Evolutionary conservation across 768 basidiomycete genomes (phyloP).

Genomic region (Naganishia onofrii): DNA sequence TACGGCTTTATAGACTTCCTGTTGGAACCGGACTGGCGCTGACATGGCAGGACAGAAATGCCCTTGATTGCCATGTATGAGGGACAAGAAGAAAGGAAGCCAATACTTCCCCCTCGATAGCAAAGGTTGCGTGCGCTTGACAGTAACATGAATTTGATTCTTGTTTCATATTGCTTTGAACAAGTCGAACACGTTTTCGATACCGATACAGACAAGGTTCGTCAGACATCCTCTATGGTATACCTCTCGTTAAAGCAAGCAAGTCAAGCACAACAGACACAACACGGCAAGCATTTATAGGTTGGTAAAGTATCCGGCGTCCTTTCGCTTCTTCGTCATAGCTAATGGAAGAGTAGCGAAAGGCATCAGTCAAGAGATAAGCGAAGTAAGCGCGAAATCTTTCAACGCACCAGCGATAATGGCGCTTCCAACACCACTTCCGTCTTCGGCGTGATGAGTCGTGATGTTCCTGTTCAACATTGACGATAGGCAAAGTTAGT

Average conservation of each 20-base stretch:
- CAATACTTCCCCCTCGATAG: neutral
- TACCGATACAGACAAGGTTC: conserved; percentile 1
- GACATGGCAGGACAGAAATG: too few species aligned
- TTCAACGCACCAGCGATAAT: conserved; percentile 75
- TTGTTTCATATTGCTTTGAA: neutral
- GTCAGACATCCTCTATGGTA: neutral
- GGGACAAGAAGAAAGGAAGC: neutral
- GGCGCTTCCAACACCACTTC: conserved; percentile 90
- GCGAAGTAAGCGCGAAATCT: conserved; percentile 4
- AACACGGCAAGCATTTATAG: conserved; percentile 39
- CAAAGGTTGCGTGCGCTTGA: neutral
- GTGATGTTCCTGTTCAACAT: conserved; percentile 60
- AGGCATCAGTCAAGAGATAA: conserved; percentile 13
- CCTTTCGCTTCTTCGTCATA: conserved; percentile 82
- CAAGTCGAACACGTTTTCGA: neutral
- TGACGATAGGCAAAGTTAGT: neutral
- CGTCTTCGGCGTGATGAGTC: conserved; percentile 82
- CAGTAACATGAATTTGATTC: neutral
- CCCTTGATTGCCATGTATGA: too few species aligned
- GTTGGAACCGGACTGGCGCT: too few species aligned
- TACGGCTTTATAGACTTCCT: too few species aligned
- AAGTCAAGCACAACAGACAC: neutral
- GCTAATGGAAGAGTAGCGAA: conserved; percentile 53
- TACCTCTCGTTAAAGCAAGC: neutral
- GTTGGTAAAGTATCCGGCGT: conserved; percentile 57